A percentile compares a stretch with the other conserved stretches of the same genome.
phyloP scores from a whole-genome alignment of 1,139 yeast genomes.

The Lodderomyces parapsilosis region DNA sequence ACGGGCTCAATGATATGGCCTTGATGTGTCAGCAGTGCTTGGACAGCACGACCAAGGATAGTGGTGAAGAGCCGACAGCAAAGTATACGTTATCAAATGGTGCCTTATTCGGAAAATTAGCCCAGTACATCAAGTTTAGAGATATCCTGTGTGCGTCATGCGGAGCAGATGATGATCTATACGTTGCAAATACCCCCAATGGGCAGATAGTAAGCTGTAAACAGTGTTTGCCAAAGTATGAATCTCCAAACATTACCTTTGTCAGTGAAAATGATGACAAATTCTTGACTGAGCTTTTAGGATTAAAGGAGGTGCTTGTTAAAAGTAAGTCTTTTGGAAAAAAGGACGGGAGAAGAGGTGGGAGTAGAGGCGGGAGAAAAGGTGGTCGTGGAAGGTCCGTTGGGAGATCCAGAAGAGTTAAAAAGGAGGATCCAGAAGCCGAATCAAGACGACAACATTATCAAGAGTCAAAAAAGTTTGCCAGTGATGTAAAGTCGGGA shows the following conservation, averaged over 20 bases:
- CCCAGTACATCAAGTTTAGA: conserved; percentile 48
- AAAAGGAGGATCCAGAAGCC: conserved; percentile 27
- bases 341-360: conserved; percentile 22
- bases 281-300: conserved; percentile 48
- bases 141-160: conserved; percentile 50
- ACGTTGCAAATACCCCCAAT: conserved; percentile 29
- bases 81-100: conserved; percentile 56
- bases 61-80: conserved; percentile 43
- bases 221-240: conserved; percentile 35
- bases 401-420: conserved; percentile 16
- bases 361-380: conserved; percentile 20
- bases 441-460: conserved; percentile 43
- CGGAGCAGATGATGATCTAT: conserved; percentile 38
- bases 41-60: conserved; percentile 26
- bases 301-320: conserved; percentile 41
- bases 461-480: conserved; percentile 30
- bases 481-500: conserved; percentile 38
- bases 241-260: conserved; percentile 20
- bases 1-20: conserved; percentile 56
- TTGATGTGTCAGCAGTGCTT: conserved; percentile 50
- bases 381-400: conserved; percentile 8
- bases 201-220: conserved; percentile 37
- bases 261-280: conserved; percentile 48
- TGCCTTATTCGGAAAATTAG: conserved; percentile 48
- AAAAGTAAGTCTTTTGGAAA: conserved; percentile 20